Base-by-base conservation (phyloP, 2,329 filamentous ascomycete genomes). In the Pseudocercospora musae region DNA sequence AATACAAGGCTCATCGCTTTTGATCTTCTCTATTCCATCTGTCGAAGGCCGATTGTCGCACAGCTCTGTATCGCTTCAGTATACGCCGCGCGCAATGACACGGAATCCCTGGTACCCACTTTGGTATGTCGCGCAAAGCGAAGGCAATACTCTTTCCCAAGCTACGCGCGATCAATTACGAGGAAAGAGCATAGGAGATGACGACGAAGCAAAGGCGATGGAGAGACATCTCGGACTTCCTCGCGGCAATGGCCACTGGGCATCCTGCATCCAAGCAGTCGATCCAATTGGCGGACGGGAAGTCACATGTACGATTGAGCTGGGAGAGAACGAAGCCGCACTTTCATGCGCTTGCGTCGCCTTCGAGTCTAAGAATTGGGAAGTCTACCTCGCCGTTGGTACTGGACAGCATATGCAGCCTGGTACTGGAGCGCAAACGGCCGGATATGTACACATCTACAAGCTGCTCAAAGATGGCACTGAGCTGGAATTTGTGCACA, bases 81-180 rank as follows among this genome's bases (percentile, higher is more conserved):
- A 99, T 75, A 99, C 95, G 0, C 95, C 96, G 1, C 89, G 92
- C 62, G 89, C 89, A 69, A 89, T 99, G 70, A 85, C 92, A 29
- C 91, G 92, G 67, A 92, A 98, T 73, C 94, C 94, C 0, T 91
- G 95, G 4, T 85, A 91, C 57, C 89, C 92, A 15, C 83, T 96
- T 23, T 99, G 97, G 76, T 99, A 98, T 74, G 92, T 94, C 6
- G 92, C 96, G 57, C 91, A 97, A 78, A 86, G 92, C 10, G 96
- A 99, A 68, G 96, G 95, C 75, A 96, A 97, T 73, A 91, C 93
- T 0, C 82, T 99, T 2, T 89, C 92, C 0, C 88, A 89, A 5
- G 86, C 89, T n/a, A 88, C 93, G 9, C 67, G 67, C 11, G 0
- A 86, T 92, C 1, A 69, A 48, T 53, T 66, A 21, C 66, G 64